Base-by-base conservation (phyloP, 106 monocot species). In the Apostasia shenzhenica region DNA sequence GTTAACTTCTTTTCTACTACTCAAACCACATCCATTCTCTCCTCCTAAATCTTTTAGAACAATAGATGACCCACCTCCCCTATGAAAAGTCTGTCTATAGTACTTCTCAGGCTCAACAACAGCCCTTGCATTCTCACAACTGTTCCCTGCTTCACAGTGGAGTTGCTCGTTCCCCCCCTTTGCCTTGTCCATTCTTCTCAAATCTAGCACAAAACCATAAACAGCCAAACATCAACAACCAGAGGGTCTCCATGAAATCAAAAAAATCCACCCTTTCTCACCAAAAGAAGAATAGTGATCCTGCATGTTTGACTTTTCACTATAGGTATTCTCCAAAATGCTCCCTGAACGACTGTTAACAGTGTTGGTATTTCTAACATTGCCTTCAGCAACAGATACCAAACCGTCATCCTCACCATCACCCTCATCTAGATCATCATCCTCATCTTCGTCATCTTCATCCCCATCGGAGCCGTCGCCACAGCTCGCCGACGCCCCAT, bases 301-400 rank as follows among this genome's bases (percentile, higher is more conserved):
- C 14, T 72, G 70, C 4, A 55, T 63, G 45, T 59, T 73, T 5
- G 59, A 68, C 54, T 59, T 64, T 12, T 66, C 77, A 14, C 48
- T 54, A 39, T 54, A 61, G 9, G 14, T 53, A 61, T 85, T 89
- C 53, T 82, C 85, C 0, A 80, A 89, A 40, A 75, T 89, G 49
- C 85, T 89, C 80, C 83, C 85, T 14, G 72, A 77, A 66, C 89
- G 85, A 3, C 82, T 72, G 74, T 85, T 82, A 68, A 83, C 83
- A 45, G 81, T 85, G 57, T 81, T 76, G 49, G 12, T 43, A 55
- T 77, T 72, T 72, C 79, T 88, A 13, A 55, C 46, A 62, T 60
- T 73, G 5, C 41, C 70, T 39, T 75, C 69, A 2, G 73, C 80
- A 14, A 60, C 60, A n/a, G 75, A 70, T 4, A 75, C 81, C 61